These are phyloP conservation scores for Cryptosporidium sp. DNA, from an alignment of 169 alveolate species.

Conservation along the genomic window DNA sequence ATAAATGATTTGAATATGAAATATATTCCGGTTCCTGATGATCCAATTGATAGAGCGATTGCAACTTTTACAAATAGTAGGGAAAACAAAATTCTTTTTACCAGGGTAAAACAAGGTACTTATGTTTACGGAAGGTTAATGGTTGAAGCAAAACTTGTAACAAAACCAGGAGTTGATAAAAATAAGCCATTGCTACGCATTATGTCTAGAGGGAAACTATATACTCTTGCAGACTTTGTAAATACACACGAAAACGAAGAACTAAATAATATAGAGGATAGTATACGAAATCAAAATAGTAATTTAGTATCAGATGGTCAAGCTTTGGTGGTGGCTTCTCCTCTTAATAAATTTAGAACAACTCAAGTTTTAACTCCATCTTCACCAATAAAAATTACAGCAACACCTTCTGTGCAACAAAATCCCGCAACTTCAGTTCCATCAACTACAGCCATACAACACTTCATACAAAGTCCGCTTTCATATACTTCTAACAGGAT, in stretches of 20 bases:
- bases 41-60: conserved; percentile 75
- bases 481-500: conserved; percentile 51
- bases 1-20: conserved; percentile 45
- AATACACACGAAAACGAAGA: conserved; percentile 72
- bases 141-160: conserved; percentile 75
- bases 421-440: not conserved
- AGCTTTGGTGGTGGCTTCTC: conserved; percentile 58
- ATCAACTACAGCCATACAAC: conserved; percentile 29
- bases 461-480: conserved; percentile 41
- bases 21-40: conserved; percentile 67
- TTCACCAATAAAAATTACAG: conserved; percentile 20
- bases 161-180: conserved; percentile 72
- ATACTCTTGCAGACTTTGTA: conserved; percentile 64
- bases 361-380: conserved; percentile 18
- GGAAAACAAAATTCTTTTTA: conserved; percentile 40
- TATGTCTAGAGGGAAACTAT: conserved; percentile 61
- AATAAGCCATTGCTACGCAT: conserved; percentile 64
- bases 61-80: conserved; percentile 73
- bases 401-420: conserved; percentile 14
- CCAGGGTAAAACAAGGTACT: conserved; percentile 69
- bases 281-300: conserved; percentile 46
- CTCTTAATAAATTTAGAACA: conserved; percentile 42
- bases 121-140: conserved; percentile 73
- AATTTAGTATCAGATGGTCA: conserved; percentile 52
- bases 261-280: conserved; percentile 49